phyloP scores from a whole-genome alignment of 805 yeast species.

The Yamadazyma phyllophila region DNA sequence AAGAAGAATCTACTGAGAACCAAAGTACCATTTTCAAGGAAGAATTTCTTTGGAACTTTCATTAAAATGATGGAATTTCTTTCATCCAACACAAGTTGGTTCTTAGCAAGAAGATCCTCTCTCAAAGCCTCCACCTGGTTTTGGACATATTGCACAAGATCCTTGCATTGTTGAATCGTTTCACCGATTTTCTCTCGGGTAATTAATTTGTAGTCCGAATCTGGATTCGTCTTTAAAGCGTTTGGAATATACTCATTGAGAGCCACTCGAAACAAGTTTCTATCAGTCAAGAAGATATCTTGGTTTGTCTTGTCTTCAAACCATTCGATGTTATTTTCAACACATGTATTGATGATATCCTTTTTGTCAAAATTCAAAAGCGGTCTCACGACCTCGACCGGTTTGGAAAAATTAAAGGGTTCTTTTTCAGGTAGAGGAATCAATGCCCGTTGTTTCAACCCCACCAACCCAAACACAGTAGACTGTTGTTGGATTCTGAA shows the following conservation, averaged over 20 bases:
- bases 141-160: constrained; percentile 9
- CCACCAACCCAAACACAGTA: constrained; percentile 54
- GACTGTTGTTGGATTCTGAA: constrained; percentile 47
- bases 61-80: constrained; percentile 3
- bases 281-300: constrained; percentile 49
- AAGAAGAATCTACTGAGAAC: constrained; percentile 32
- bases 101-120: constrained; percentile 1
- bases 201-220: constrained; percentile 7
- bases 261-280: constrained; percentile 55
- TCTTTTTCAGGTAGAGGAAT: constrained; percentile 24
- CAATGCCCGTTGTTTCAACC: constrained; percentile 39
- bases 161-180: constrained; percentile 11
- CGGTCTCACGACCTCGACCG: constrained; percentile 47
- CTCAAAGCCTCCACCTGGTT: constrained; percentile 9
- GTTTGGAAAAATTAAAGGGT: constrained; percentile 15
- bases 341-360: constrained; percentile 47
- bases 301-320: constrained; percentile 68
- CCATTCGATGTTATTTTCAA: constrained; percentile 46
- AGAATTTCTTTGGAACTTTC: neutral
- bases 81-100: neutral
- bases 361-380: constrained; percentile 46
- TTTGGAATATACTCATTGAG: constrained; percentile 23
- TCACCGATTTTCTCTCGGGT: constrained; percentile 11
- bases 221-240: constrained; percentile 7
- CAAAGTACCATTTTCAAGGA: constrained; percentile 7